Percentiles rank a stretch among this genome's conserved stretches.
Conservation (phyloP, 2,329 filamentous ascomycete species). For the Cercospora sp. region DNA sequence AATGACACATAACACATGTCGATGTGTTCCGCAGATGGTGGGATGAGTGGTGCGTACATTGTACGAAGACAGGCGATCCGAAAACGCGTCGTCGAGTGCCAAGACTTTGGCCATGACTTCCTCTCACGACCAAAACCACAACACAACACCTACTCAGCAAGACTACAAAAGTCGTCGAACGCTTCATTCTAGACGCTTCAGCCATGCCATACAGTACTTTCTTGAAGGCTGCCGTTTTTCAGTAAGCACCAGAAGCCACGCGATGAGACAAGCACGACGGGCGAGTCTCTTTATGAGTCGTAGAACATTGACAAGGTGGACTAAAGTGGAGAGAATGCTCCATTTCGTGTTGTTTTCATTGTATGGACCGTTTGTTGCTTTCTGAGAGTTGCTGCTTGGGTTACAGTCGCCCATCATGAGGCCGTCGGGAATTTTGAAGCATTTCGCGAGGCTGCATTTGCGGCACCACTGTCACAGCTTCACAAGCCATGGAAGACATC, state of each 20-base stretch:
- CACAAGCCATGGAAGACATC: background rate
- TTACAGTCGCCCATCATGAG: background rate
- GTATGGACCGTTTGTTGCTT: background rate
- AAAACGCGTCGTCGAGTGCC: background rate
- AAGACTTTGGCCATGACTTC: background rate
- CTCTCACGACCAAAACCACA: background rate
- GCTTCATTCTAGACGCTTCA: background rate
- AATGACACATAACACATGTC: background rate
- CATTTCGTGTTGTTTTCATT: background rate
- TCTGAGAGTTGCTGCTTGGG: background rate
- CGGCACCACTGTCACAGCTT: background rate
- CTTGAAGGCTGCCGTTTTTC: background rate
- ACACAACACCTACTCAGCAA: background rate
- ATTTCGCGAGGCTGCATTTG: background rate
- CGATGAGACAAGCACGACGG: background rate
- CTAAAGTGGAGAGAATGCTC: background rate
- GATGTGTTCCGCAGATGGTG: background rate
- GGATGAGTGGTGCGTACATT: background rate
- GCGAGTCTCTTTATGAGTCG: background rate
- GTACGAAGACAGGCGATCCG: background rate
- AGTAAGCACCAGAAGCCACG: background rate
- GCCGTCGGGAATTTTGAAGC: background rate
- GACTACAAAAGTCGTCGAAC: background rate
- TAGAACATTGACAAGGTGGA: background rate
- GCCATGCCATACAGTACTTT: background rate